These are phyloP conservation scores for Macrocybe sp. DNA, from an alignment of 1,284 basidiomycete species.

Conservation along the genomic window DNA sequence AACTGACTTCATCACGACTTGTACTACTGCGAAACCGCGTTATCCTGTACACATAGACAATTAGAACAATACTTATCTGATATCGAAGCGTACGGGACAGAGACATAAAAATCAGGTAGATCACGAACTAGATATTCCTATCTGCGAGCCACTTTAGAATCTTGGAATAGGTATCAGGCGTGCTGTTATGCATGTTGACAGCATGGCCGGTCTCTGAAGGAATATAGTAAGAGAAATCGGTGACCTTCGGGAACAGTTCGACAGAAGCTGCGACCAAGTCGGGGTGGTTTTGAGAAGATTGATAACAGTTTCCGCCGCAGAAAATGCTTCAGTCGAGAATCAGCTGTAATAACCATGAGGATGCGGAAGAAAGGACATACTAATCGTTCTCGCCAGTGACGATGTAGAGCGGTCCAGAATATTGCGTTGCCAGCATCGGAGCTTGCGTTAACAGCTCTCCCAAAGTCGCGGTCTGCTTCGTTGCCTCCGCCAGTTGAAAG, in stretches of 20 bases:
- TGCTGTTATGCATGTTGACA: slow-evolving; percentile 17
- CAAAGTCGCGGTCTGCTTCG: slow-evolving; percentile 24
- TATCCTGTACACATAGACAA: too few relatives aligned
- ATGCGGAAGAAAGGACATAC: slow-evolving; percentile 22
- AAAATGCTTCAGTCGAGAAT: slow-evolving; percentile 8
- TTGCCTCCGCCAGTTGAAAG: slow-evolving; percentile 12
- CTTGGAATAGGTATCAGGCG: slow-evolving; percentile 8
- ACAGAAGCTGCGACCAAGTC: slow-evolving; percentile 10
- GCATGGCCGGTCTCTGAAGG: slow-evolving; percentile 18
- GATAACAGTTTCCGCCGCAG: slow-evolving; percentile 15
- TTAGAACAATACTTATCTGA: too few relatives aligned
- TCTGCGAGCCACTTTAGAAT: slow-evolving; percentile 9
- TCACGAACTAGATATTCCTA: background rate
- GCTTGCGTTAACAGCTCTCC: slow-evolving; percentile 24
- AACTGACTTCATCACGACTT: background rate
- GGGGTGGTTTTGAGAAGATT: slow-evolving; percentile 2
- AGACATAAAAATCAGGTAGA: too few relatives aligned
- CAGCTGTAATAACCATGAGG: slow-evolving; percentile 4
- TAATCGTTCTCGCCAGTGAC: slow-evolving; percentile 33
- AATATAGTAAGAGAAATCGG: slow-evolving; percentile 13
- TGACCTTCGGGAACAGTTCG: slow-evolving; percentile 13
- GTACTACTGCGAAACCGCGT: too few relatives aligned
- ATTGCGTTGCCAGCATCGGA: slow-evolving; percentile 14
- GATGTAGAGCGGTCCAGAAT: slow-evolving; percentile 29
- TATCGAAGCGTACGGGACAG: too few relatives aligned